A percentile compares a stretch with the other conserved stretches of the same genome.
phyloP scores from a whole-genome alignment of 1,284 basidiomycete genomes.

The Ceratobasidium sp. region DNA sequence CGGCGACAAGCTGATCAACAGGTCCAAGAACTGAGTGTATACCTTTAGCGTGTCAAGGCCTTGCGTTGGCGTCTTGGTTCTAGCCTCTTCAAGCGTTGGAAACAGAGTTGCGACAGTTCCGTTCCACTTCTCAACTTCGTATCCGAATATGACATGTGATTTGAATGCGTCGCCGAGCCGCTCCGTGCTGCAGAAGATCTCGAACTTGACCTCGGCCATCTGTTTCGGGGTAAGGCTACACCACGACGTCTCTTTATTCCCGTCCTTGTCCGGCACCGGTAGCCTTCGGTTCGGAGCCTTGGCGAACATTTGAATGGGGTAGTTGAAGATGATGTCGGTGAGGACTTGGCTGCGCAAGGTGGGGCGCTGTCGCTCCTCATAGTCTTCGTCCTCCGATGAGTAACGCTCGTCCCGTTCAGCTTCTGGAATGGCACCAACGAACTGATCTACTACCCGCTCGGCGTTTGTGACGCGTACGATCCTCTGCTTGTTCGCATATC shows the following conservation, averaged over 20 bases:
- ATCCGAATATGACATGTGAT: background rate
- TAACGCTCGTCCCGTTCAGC: background rate
- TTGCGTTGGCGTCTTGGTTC: background rate
- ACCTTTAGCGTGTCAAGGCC: background rate
- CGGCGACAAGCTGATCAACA: background rate
- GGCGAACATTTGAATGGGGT: slow-evolving; percentile 20
- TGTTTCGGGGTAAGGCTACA: background rate
- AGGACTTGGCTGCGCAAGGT: background rate
- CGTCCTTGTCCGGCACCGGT: too few species aligned
- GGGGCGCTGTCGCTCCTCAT: background rate
- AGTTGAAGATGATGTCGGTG: background rate
- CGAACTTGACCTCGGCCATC: background rate
- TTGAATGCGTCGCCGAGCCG: background rate
- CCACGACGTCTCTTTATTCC: background rate
- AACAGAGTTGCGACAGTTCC: background rate
- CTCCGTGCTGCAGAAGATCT: slow-evolving; percentile 5
- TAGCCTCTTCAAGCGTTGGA: background rate
- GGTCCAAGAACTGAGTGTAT: background rate
- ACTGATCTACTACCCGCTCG: background rate
- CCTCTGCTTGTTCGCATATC: background rate
- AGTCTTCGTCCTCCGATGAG: slow-evolving; percentile 19
- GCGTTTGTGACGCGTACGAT: background rate
- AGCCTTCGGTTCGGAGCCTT: slow-evolving; percentile 18
- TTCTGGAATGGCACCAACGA: background rate
- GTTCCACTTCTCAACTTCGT: background rate